These are phyloP conservation scores for Leptomonas pyrrhocoris DNA, from an alignment of 208 protist species.

Conservation along the genomic window DNA sequence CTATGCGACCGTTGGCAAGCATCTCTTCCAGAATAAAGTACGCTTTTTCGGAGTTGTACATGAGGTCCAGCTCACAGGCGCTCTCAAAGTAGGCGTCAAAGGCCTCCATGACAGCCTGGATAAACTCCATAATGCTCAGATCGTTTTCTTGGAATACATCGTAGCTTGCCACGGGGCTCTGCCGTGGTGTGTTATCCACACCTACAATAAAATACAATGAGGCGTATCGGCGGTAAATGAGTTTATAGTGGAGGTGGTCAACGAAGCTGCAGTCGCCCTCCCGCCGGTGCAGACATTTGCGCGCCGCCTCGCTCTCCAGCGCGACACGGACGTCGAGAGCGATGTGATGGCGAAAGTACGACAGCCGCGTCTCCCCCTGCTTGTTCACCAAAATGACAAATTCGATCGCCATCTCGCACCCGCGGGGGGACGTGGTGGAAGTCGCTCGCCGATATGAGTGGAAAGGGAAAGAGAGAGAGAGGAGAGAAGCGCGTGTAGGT, in stretches of 20 bases:
- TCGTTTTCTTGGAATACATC: slow-evolving; percentile 97
- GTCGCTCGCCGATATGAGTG: neutral
- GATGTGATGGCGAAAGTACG: slow-evolving; percentile 88
- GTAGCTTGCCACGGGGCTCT: slow-evolving; percentile 80
- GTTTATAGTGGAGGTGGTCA: slow-evolving; percentile 94
- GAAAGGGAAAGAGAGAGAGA: neutral
- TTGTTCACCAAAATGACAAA: slow-evolving; percentile 98
- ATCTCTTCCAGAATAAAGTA: slow-evolving; percentile 98
- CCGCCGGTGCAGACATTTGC: slow-evolving; percentile 92
- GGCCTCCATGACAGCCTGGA: slow-evolving; percentile 75
- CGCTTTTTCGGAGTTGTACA: slow-evolving; percentile 98
- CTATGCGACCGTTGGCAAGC: slow-evolving; percentile 87
- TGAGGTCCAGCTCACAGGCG: slow-evolving; percentile 97
- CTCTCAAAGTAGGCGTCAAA: slow-evolving; percentile 90
- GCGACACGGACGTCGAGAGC: slow-evolving; percentile 75
- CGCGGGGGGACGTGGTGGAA: too few species aligned
- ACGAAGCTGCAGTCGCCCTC: slow-evolving; percentile 94
- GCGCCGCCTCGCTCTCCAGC: slow-evolving; percentile 93
- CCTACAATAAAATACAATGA: slow-evolving; percentile 95
- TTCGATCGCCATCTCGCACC: slow-evolving; percentile 74
- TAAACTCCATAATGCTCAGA: slow-evolving; percentile 93
- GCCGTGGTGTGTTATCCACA: slow-evolving; percentile 37
- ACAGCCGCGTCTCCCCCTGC: slow-evolving; percentile 95
- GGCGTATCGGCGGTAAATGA: slow-evolving; percentile 95
- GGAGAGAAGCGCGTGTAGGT: too few species aligned